These are phyloP conservation scores for Elsinoe arachidis DNA, from an alignment of 2,329 filamentous ascomycete species.

Conservation along the genomic window DNA sequence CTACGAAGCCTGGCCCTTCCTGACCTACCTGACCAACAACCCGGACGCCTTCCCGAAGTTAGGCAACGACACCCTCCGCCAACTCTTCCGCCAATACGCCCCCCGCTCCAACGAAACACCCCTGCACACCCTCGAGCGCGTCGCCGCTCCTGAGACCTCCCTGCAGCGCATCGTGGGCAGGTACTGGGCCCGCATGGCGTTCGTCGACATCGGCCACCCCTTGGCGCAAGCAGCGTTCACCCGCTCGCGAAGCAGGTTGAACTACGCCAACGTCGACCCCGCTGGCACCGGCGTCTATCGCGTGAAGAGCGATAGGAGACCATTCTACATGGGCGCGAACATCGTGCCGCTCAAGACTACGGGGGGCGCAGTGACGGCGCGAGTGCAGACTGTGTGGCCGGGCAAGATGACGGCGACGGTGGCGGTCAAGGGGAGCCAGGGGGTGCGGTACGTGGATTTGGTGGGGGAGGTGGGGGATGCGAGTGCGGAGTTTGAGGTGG, in stretches of 20 bases:
- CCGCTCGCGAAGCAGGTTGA: conserved; percentile 29
- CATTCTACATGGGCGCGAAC: conserved; percentile 44
- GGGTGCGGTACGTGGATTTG: conserved; percentile 8
- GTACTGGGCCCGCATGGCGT: conserved; percentile 50
- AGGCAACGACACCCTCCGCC: conserved; percentile 18
- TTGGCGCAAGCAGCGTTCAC: conserved; percentile 35
- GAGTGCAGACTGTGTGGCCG: conserved; percentile 24
- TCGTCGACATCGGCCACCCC: conserved; percentile 42
- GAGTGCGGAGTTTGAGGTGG: conserved; percentile 28
- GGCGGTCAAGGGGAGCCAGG: conserved; percentile 30
- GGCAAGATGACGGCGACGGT: conserved; percentile 35
- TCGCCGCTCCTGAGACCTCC: conserved; percentile 21
- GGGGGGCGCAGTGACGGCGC: conserved; percentile 26
- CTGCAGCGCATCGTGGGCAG: conserved; percentile 37
- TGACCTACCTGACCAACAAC: conserved; percentile 43
- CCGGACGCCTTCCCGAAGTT: conserved; percentile 33
- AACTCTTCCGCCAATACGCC: conserved; percentile 36
- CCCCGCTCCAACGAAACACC: conserved; percentile 42
- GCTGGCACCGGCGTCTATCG: conserved; percentile 32
- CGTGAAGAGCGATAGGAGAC: conserved; percentile 36
- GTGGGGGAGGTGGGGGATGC: conserved; percentile 14
- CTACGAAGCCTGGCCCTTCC: conserved; percentile 46
- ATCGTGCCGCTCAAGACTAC: conserved; percentile 36
- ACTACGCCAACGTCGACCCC: conserved; percentile 37
- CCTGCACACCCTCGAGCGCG: conserved; percentile 38